A percentile compares a stretch with the other conserved stretches of the same genome.
These are phyloP conservation scores for Daldinia sp. DNA, from an alignment of 2,329 filamentous ascomycete genomes.

Conservation along the genomic window DNA sequence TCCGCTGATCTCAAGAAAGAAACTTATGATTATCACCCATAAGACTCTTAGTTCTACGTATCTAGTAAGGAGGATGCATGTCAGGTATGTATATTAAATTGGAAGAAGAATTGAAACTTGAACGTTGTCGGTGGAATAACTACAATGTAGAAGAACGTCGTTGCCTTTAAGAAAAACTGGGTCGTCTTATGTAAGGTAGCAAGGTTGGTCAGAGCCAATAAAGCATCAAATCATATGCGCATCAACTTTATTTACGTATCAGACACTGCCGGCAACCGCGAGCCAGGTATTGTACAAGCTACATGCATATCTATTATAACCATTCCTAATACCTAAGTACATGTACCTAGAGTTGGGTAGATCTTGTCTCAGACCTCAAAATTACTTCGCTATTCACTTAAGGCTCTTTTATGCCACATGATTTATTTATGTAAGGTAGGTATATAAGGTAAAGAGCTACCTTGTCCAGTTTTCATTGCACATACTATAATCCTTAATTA, in stretches of 20 bases:
- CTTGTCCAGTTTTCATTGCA: no score
- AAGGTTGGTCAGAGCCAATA: not conserved
- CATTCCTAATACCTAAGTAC: no score
- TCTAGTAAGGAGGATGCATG: not conserved
- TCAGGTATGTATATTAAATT: not conserved
- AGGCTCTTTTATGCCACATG: no score
- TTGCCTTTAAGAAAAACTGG: conserved; percentile 6
- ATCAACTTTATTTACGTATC: not conserved
- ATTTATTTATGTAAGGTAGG: no score
- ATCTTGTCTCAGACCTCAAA: no score
- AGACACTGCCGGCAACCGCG: no score
- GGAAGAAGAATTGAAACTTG: not conserved
- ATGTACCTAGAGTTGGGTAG: no score
- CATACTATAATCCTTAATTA: no score
- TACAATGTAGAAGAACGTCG: not conserved
- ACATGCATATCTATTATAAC: no score
- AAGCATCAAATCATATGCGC: not conserved
- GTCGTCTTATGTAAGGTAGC: not conserved
- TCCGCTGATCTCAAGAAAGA: not conserved
- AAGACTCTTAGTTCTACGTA: not conserved
- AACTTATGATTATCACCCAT: not conserved
- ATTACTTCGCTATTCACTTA: not conserved
- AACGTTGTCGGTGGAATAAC: conserved; percentile 6
- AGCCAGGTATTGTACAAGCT: no score
- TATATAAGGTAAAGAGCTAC: not conserved